Base-by-base conservation (phyloP, 345 rosid genomes). In the Hevea brasiliensis region DNA sequence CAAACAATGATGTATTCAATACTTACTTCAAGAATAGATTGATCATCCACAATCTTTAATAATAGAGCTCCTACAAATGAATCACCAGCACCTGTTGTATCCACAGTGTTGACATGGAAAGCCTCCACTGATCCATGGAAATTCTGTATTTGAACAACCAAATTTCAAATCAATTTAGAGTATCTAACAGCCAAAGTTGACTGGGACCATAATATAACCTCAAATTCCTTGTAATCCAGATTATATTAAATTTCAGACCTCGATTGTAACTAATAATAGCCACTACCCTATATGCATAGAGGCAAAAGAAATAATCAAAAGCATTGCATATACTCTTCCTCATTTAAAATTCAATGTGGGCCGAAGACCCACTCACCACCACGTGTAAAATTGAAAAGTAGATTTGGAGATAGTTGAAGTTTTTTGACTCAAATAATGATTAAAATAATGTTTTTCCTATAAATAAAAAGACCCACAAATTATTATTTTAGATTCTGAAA, bases 31-130 rank as follows among this genome's bases (percentile, higher is more conserved):
- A 94, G 81, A 0, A 92, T 41, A 14, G 91, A 75, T 8, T 69
- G 91, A 72, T 95, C 97, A 47, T 86, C 90, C 2, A 92, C 98
- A 73, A 91, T 65, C 86, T 86, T 91, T 88, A 87, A 79, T 21
- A 95, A 86, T 67, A 95, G 83, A 17, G 99, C 96, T 42, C 99
- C 99, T 0, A 95, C 89, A 67, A 89, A 95, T 15, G 99, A 74
- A 81, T 95, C 99, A 54, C 99, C 99, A 32, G 99, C 99, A 48
- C 99, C 98, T 1, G 99, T 95, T 72, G 99, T 91, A 78, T 95
- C 99, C 17, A 95, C 85, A 0, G 97, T 61, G 0, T 91, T 70
- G 56, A 92, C 98, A 75, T 79, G 94, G 84, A 89, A 95, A 40
- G 85, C 90, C 45, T 87, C 93, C 74, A 95, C 98, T 14, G 85